Evolutionary conservation across 2,329 filamentous ascomycete species (phyloP).

Genomic region (Leptosphaerulina australis): DNA sequence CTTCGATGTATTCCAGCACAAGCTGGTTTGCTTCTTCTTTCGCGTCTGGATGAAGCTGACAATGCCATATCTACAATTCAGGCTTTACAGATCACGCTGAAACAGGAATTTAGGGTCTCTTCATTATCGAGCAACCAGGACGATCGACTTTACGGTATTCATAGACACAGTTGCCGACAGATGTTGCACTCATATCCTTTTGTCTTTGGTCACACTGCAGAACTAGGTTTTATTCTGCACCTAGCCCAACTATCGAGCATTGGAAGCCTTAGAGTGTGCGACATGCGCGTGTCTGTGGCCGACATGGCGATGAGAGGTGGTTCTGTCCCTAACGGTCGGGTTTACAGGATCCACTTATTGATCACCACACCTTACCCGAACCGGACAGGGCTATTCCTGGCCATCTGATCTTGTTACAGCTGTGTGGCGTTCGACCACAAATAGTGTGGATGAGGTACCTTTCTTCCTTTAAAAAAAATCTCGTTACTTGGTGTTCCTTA

Average conservation of each 20-base stretch:
- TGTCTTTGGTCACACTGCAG: too few relatives aligned
- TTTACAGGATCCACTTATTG: slow-evolving; percentile 4
- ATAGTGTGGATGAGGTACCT: too few relatives aligned
- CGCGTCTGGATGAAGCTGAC: neutral
- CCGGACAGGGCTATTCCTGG: slow-evolving; percentile 4
- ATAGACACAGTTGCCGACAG: slow-evolving; percentile 11
- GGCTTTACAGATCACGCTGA: slow-evolving; percentile 14
- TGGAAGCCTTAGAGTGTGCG: too few relatives aligned
- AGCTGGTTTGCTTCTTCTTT: too few relatives aligned
- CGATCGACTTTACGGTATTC: slow-evolving; percentile 22
- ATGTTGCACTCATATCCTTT: neutral
- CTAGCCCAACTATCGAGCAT: too few relatives aligned
- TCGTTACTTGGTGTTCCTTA: too few relatives aligned
- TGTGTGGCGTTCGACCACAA: neutral
- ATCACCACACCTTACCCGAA: slow-evolving; percentile 13
- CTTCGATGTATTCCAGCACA: neutral
- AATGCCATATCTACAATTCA: neutral
- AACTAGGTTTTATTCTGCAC: too few relatives aligned
- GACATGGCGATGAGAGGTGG: slow-evolving; percentile 14
- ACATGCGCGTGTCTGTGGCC: slow-evolving; percentile 13
- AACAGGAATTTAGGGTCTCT: slow-evolving; percentile 18
- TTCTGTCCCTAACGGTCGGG: slow-evolving; percentile 9
- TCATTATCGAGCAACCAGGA: slow-evolving; percentile 20
- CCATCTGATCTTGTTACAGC: slow-evolving; percentile 3
- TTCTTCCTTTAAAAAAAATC: too few relatives aligned